Evolutionary conservation across 2,329 filamentous ascomycete species (phyloP).

Genomic region (Claviceps fusiformis): DNA sequence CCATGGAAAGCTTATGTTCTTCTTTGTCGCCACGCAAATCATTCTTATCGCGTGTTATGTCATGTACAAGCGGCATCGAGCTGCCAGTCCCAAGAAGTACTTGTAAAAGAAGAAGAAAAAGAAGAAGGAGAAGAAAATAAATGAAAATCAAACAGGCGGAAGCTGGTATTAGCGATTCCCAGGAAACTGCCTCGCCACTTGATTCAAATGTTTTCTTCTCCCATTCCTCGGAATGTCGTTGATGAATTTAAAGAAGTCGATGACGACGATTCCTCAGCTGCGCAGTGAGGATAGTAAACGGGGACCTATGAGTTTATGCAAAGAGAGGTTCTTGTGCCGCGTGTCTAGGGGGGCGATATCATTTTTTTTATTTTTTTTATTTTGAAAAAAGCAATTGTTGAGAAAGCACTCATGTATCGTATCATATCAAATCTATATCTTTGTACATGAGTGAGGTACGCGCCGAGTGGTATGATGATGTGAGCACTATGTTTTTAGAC

Average conservation of each 20-base stretch:
- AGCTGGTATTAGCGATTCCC: too few species aligned
- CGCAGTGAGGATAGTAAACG: not conserved
- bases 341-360: too few species aligned
- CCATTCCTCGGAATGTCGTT: not conserved
- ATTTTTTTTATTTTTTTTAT: too few species aligned
- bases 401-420: too few species aligned
- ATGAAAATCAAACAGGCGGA: too few species aligned
- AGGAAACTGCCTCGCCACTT: not conserved
- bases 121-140: not conserved
- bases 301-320: not conserved
- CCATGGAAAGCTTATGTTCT: constrained; percentile 45
- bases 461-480: too few species aligned
- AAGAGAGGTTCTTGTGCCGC: not conserved
- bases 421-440: too few species aligned
- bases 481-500: too few species aligned
- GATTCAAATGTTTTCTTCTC: not conserved
- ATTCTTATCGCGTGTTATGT: constrained; percentile 56
- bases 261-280: not conserved
- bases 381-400: too few species aligned
- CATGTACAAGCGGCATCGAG: constrained; percentile 66
- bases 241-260: not conserved
- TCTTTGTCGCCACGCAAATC: constrained; percentile 63
- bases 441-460: too few species aligned
- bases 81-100: constrained; percentile 80
- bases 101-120: constrained; percentile 33